phyloP scores from a whole-genome alignment of 1,284 basidiomycete genomes.

The Ceratobasidium theobromae region DNA sequence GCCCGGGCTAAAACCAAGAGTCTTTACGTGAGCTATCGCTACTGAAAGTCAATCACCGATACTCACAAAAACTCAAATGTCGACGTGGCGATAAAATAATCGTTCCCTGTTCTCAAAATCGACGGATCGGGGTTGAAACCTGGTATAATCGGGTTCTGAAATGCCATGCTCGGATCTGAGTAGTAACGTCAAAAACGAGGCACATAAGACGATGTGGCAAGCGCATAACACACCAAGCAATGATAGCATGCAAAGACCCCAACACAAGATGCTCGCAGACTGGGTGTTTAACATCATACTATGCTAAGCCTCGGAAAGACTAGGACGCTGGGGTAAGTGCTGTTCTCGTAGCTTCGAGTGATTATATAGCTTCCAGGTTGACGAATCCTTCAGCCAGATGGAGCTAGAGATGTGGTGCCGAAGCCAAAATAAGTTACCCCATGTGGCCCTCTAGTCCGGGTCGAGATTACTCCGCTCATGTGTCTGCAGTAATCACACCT shows the following conservation, averaged over 20 bases:
- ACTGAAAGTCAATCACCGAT: not conserved
- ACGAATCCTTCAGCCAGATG: not conserved
- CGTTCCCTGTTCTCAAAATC: constrained; percentile 32
- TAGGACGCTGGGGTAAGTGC: not conserved
- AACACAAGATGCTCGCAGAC: not conserved
- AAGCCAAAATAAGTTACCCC: not conserved
- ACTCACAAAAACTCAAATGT: constrained; percentile 35
- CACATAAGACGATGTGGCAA: not conserved
- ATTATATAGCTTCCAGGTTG: not conserved
- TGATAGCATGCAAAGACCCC: not conserved
- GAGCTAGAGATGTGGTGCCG: not conserved
- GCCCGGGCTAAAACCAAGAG: constrained; percentile 26
- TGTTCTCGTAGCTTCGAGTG: not conserved
- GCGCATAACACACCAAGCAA: not conserved
- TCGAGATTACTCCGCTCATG: no score
- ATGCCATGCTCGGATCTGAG: constrained; percentile 1
- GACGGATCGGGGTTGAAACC: constrained; percentile 35
- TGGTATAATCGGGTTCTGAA: constrained; percentile 29
- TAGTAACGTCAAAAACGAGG: not conserved
- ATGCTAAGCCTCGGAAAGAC: not conserved
- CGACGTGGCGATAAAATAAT: constrained; percentile 35
- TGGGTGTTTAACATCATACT: not conserved
- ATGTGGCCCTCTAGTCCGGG: not conserved
- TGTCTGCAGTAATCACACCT: no score
- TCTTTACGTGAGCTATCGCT: no score